Evolutionary conservation across 2,329 filamentous ascomycete species (phyloP).

Genomic region (Trichoderma polysporum): DNA sequence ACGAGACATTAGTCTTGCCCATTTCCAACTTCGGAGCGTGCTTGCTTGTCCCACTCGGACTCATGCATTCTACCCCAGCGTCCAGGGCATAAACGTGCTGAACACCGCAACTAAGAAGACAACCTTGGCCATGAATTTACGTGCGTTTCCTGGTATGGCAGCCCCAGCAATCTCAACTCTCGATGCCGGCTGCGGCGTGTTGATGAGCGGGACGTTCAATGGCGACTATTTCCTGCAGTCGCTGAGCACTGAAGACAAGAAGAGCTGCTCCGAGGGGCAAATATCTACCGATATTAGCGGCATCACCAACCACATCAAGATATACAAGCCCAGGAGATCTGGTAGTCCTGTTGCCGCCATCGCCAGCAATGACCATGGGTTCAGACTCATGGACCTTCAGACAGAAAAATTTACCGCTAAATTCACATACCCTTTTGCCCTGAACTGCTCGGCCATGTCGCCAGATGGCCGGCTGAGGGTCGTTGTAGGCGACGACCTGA

Average conservation of each 20-base stretch:
- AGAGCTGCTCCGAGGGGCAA: conserved; percentile 43
- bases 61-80: conserved; percentile 57
- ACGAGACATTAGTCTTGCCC: conserved; percentile 54
- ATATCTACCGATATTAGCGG: conserved; percentile 51
- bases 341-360: conserved; percentile 57
- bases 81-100: conserved; percentile 50
- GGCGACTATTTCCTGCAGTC: conserved; percentile 54
- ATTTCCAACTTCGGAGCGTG: conserved; percentile 66
- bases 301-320: conserved; percentile 65
- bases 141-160: conserved; percentile 37
- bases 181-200: conserved; percentile 52
- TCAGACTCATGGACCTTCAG: conserved; percentile 58
- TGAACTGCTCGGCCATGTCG: conserved; percentile 73
- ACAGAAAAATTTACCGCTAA: conserved; percentile 59
- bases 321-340: conserved; percentile 54
- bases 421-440: conserved; percentile 55
- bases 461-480: conserved; percentile 70
- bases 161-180: conserved; percentile 49
- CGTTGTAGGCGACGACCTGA: conserved; percentile 67
- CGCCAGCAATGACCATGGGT: conserved; percentile 60
- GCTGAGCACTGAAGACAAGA: conserved; percentile 42
- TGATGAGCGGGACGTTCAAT: conserved; percentile 59
- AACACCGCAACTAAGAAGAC: conserved; percentile 49
- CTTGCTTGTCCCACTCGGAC: conserved; percentile 57
- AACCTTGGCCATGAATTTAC: conserved; percentile 48